Evolutionary conservation across 2,329 filamentous ascomycete species (phyloP).

Genomic region (Leptographium radiaticola): DNA sequence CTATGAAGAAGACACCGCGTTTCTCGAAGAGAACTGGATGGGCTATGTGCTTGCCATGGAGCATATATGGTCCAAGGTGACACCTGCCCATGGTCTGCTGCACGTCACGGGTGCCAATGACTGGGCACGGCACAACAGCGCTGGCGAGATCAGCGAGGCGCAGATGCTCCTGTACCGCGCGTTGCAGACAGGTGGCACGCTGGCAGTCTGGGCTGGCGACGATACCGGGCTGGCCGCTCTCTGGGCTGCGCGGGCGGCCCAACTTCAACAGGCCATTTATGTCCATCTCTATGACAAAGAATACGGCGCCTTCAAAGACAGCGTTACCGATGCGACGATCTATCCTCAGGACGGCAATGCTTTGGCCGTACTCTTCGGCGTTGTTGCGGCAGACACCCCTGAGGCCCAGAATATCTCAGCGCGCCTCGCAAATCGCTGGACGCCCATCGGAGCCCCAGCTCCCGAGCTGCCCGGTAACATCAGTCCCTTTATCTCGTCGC

Average conservation of each 20-base stretch:
- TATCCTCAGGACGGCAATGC: constrained; percentile 49
- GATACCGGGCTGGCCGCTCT: constrained; percentile 17
- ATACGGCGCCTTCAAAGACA: constrained; percentile 40
- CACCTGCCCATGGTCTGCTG: constrained; percentile 23
- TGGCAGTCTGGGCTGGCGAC: constrained; percentile 34
- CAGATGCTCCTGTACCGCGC: constrained; percentile 42
- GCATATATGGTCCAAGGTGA: constrained; percentile 16
- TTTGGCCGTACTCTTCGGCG: constrained; percentile 35
- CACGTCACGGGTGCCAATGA: constrained; percentile 36
- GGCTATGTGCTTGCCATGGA: constrained; percentile 18
- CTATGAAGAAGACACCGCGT: constrained; percentile 32
- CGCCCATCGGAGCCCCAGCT: constrained; percentile 38
- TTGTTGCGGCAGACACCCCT: constrained; percentile 16
- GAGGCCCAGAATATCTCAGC: constrained; percentile 26
- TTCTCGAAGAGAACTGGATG: constrained; percentile 19
- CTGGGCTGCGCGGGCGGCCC: constrained; percentile 26
- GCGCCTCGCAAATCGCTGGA: constrained; percentile 36
- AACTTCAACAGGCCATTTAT: constrained; percentile 31
- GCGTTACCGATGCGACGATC: constrained; percentile 30
- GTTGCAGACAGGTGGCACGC: constrained; percentile 34
- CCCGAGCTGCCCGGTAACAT: constrained; percentile 46
- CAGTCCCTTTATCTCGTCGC: constrained; percentile 42
- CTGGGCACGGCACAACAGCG: constrained; percentile 36
- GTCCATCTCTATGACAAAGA: constrained; percentile 32
- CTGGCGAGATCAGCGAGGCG: constrained; percentile 35